phyloP scores from a whole-genome alignment of 1,284 basidiomycete species.

The Anthracocystis walkeri region DNA sequence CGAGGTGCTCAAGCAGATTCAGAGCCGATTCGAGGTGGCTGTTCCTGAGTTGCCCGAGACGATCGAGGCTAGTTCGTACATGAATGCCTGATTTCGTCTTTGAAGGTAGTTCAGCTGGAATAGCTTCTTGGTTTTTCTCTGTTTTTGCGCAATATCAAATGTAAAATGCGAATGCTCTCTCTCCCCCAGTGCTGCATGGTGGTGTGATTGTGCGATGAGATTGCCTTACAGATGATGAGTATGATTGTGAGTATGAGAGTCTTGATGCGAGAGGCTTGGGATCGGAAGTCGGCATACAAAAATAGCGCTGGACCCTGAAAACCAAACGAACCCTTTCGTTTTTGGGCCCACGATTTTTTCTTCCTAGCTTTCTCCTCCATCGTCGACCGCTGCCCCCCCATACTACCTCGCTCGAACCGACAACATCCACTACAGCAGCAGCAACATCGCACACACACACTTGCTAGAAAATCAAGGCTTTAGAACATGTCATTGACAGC shows the following conservation, averaged over 20 bases:
- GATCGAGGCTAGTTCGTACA: constrained; percentile 79
- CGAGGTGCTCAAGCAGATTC: constrained; percentile 91
- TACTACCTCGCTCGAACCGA: neutral
- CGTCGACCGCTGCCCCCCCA: neutral
- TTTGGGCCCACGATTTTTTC: constrained; percentile 1
- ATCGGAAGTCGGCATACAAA: constrained; percentile 12
- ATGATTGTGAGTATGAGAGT: neutral
- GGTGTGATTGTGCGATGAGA: neutral
- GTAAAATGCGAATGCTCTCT: neutral
- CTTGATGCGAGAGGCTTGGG: neutral
- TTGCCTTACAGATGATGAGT: neutral
- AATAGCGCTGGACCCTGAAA: constrained; percentile 20
- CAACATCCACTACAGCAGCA: no score
- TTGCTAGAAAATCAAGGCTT: no score
- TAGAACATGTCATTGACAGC: constrained; percentile 46
- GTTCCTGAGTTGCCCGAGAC: constrained; percentile 91
- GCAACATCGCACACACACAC: no score
- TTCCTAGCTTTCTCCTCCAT: constrained; percentile 2
- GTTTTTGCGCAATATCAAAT: neutral
- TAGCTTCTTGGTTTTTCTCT: neutral
- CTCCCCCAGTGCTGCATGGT: no score
- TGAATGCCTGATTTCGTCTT: constrained; percentile 53
- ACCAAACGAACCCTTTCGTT: neutral
- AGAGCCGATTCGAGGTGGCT: constrained; percentile 90
- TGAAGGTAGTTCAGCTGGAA: neutral